Evolutionary conservation across 2,329 filamentous ascomycete genomes (phyloP).

Genomic region (Lachnellula subtilissima): DNA sequence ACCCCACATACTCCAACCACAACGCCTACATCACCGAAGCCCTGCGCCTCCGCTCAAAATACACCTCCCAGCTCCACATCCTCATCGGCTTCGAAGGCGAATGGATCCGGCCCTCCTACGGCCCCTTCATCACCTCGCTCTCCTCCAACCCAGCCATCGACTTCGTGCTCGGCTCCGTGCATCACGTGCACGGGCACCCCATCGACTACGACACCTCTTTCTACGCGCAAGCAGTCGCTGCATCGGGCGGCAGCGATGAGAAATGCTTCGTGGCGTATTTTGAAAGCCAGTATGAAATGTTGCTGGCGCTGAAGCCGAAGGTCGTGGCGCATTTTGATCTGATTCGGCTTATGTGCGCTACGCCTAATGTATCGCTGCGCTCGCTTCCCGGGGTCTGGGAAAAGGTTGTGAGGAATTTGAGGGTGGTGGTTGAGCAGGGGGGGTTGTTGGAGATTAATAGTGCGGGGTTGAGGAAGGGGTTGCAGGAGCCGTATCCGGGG

Average conservation of each 20-base stretch:
- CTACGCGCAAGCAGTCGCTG: slow-evolving; percentile 47
- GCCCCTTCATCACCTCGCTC: slow-evolving; percentile 52
- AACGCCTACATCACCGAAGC: slow-evolving; percentile 74
- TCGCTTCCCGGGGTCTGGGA: slow-evolving; percentile 64
- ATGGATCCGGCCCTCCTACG: slow-evolving; percentile 72
- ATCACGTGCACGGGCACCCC: slow-evolving; percentile 80
- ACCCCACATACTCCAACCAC: slow-evolving; percentile 50
- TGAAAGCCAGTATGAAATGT: slow-evolving; percentile 80
- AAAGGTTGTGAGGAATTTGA: slow-evolving; percentile 68
- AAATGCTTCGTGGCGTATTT: slow-evolving; percentile 80
- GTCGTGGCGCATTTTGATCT: slow-evolving; percentile 95
- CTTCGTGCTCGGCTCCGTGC: slow-evolving; percentile 88
- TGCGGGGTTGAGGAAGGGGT: slow-evolving; percentile 79
- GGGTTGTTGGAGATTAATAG: slow-evolving; percentile 89
- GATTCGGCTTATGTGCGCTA: slow-evolving; percentile 71
- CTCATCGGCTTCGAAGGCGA: slow-evolving; percentile 90
- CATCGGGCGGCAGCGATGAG: slow-evolving; percentile 58
- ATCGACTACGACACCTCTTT: slow-evolving; percentile 76
- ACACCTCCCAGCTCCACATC: slow-evolving; percentile 67
- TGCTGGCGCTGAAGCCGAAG: slow-evolving; percentile 63
- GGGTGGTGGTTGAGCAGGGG: slow-evolving; percentile 64
- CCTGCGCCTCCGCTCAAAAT: slow-evolving; percentile 62
- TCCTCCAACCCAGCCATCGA: slow-evolving; percentile 63
- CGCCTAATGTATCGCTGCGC: slow-evolving; percentile 58
- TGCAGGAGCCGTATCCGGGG: slow-evolving; percentile 85